Conservation (phyloP, 2,329 filamentous ascomycete genomes). For the Fusarium globosum region DNA sequence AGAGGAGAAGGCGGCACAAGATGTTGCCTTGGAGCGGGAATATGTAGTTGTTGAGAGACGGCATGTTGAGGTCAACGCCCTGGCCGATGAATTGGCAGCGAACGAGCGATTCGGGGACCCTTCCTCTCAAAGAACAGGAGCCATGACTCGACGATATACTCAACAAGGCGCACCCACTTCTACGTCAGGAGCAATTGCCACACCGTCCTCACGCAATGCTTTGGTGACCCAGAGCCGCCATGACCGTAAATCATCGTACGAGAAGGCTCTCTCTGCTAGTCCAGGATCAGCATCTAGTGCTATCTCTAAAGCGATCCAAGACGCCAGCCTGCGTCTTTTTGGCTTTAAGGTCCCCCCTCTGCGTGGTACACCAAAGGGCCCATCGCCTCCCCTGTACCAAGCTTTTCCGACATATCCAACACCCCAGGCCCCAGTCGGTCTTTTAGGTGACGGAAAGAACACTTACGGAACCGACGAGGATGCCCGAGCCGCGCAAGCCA, state of each 20-base stretch:
- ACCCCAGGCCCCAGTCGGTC: slow-evolving; percentile 67
- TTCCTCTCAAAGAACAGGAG: slow-evolving; percentile 66
- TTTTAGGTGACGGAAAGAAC: slow-evolving; percentile 73
- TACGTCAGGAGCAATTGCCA: slow-evolving; percentile 74
- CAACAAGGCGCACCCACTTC: slow-evolving; percentile 79
- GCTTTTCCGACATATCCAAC: slow-evolving; percentile 88
- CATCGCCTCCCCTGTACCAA: slow-evolving; percentile 81
- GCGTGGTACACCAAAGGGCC: slow-evolving; percentile 66
- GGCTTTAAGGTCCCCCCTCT: slow-evolving; percentile 77
- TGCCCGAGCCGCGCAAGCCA: slow-evolving; percentile 77
- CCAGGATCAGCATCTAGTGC: slow-evolving; percentile 83
- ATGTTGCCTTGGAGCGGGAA: slow-evolving; percentile 90
- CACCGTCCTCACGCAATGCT: slow-evolving; percentile 76
- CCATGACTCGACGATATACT: slow-evolving; percentile 79
- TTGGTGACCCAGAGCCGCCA: slow-evolving; percentile 80
- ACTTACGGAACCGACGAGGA: slow-evolving; percentile 78
- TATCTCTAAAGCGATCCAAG: slow-evolving; percentile 93
- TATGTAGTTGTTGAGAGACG: slow-evolving; percentile 97
- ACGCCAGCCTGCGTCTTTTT: slow-evolving; percentile 82
- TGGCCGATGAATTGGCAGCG: slow-evolving; percentile 93
- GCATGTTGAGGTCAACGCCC: slow-evolving; percentile 94
- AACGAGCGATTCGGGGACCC: slow-evolving; percentile 73
- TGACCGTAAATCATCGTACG: slow-evolving; percentile 82
- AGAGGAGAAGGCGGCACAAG: slow-evolving; percentile 80
- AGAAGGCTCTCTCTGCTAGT: slow-evolving; percentile 77